A percentile compares a stretch with the other conserved stretches of the same genome.
These are phyloP conservation scores for Stereum hirsutum DNA, from an alignment of 1,284 basidiomycete species.

Conservation along the genomic window DNA sequence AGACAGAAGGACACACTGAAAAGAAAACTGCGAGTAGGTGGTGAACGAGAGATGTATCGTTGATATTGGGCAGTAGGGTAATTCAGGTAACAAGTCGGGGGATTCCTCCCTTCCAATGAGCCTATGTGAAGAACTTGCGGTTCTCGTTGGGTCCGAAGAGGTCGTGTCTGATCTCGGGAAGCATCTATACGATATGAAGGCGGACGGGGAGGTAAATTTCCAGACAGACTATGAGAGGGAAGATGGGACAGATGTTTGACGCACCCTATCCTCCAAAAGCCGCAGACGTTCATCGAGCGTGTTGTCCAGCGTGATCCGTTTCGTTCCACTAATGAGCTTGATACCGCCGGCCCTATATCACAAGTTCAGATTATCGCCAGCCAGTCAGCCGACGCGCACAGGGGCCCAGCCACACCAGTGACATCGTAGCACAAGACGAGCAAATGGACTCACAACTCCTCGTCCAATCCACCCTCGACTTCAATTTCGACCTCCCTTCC, in stretches of 20 bases:
- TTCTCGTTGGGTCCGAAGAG: slow-evolving; percentile 83
- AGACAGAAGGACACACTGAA: too few species aligned
- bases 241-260: slow-evolving; percentile 16
- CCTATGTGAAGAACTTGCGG: slow-evolving; percentile 73
- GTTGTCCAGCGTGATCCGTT: slow-evolving; percentile 85
- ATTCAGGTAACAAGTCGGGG: too few species aligned
- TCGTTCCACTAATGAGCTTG: slow-evolving; percentile 61
- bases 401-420: slow-evolving; percentile 2
- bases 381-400: too few species aligned
- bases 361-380: too few species aligned
- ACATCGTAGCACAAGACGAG: slow-evolving; percentile 1
- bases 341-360: slow-evolving; percentile 79
- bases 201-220: neutral
- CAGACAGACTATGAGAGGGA: neutral
- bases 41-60: too few species aligned
- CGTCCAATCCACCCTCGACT: slow-evolving; percentile 59
- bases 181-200: slow-evolving; percentile 52
- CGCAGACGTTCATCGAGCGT: slow-evolving; percentile 84
- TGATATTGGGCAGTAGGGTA: too few species aligned
- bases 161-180: slow-evolving; percentile 82
- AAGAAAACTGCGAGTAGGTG: too few species aligned
- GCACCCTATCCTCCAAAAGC: slow-evolving; percentile 80
- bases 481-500: slow-evolving; percentile 58
- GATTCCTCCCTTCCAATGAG: too few species aligned
- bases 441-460: slow-evolving; percentile 52